A percentile compares a stretch with the other conserved stretches of the same genome.
Evolutionary conservation across 257 asterid genomes (phyloP).

Genomic region (Agastache rugosa): DNA sequence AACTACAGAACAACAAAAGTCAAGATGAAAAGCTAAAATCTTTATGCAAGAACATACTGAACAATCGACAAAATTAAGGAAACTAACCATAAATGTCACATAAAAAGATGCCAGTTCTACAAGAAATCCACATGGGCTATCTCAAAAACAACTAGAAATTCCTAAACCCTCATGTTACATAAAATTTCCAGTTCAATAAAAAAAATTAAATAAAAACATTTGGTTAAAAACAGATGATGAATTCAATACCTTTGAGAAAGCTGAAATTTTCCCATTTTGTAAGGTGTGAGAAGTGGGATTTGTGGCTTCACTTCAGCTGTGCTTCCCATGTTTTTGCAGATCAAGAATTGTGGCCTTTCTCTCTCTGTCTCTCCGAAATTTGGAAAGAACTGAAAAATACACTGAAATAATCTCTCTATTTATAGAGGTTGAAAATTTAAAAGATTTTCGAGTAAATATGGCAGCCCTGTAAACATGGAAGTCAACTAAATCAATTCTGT

Average conservation of each 20-base stretch:
- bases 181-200: not conserved
- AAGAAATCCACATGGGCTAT: not conserved
- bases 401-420: not conserved
- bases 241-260: constrained; percentile 56
- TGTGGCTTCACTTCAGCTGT: constrained; percentile 39
- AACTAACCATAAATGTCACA: not conserved
- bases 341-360: not conserved
- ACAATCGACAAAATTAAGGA: not conserved
- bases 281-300: constrained; percentile 59
- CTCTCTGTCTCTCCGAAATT: not conserved
- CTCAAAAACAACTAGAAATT: not conserved
- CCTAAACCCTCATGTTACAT: not conserved
- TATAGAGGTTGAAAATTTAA: not conserved
- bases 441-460: too few relatives aligned
- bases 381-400: not conserved
- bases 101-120: not conserved
- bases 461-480: not conserved
- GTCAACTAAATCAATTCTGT: not conserved
- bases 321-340: constrained; percentile 42
- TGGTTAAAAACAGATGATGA: not conserved
- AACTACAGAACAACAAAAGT: not conserved
- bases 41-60: not conserved
- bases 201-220: not conserved
- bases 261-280: constrained; percentile 51
- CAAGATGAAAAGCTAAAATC: not conserved